Percentiles rank a stretch among this genome's conserved stretches.
phyloP scores from a whole-genome alignment of 805 yeast species.

The Pichia eremophila region DNA sequence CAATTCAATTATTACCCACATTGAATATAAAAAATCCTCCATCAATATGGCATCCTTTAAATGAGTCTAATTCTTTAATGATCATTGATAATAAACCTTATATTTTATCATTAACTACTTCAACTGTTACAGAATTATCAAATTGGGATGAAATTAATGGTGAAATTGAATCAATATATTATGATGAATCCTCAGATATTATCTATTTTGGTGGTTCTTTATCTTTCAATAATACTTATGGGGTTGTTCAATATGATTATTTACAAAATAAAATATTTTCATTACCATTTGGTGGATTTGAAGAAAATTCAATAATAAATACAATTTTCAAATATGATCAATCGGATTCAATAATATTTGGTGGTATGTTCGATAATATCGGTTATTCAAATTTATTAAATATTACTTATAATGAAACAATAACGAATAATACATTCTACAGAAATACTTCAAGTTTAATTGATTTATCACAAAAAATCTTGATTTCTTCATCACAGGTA shows the following conservation, averaged over 20 bases:
- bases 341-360: slow-evolving; percentile 53
- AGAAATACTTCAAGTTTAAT: slow-evolving; percentile 15
- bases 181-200: slow-evolving; percentile 36
- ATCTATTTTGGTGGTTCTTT: slow-evolving; percentile 81
- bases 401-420: slow-evolving; percentile 15
- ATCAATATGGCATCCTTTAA: slow-evolving; percentile 6
- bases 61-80: slow-evolving; percentile 6
- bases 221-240: slow-evolving; percentile 36
- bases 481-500: slow-evolving; percentile 2
- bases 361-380: slow-evolving; percentile 63
- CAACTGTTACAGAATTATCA: slow-evolving; percentile 1
- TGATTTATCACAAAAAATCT: slow-evolving; percentile 34
- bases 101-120: slow-evolving; percentile 10
- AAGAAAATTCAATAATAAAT: slow-evolving; percentile 45
- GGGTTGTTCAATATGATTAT: slow-evolving; percentile 58
- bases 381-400: slow-evolving; percentile 39
- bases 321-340: slow-evolving; percentile 45
- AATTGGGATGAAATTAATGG: slow-evolving; percentile 27
- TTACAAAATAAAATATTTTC: slow-evolving; percentile 30
- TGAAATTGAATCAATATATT: slow-evolving; percentile 34
- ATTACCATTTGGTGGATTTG: slow-evolving; percentile 74
- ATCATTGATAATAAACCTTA: slow-evolving; percentile 20
- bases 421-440: slow-evolving; percentile 16
- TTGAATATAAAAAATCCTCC: slow-evolving; percentile 1
- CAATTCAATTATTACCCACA: slow-evolving; percentile 1